phyloP scores from a whole-genome alignment of 352 stramenopile genomes.

The Ochromonadaceae sp. region DNA sequence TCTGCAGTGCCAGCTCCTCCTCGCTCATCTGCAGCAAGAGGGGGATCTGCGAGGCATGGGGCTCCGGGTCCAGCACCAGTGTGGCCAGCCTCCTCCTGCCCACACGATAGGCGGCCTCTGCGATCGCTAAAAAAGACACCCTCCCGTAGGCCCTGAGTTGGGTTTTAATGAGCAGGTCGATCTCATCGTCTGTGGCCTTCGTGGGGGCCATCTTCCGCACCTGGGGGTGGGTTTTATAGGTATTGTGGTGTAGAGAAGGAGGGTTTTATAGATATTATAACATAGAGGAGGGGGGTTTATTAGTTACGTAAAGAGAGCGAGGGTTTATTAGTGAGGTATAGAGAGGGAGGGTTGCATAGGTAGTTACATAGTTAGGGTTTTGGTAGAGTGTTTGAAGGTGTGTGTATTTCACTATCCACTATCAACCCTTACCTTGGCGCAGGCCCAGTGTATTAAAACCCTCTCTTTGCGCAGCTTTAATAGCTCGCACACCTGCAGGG shows the following conservation, averaged over 20 bases:
- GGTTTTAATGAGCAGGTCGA: neutral
- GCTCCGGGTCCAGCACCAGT: slow-evolving; percentile 65
- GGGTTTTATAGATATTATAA: too few relatives aligned
- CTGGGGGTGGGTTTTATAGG: too few relatives aligned
- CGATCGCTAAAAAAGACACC: slow-evolving; percentile 17
- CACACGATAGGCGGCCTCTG: slow-evolving; percentile 16
- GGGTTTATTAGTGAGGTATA: slow-evolving; percentile 6
- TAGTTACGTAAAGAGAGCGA: too few relatives aligned
- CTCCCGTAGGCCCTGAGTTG: neutral
- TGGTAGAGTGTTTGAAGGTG: neutral
- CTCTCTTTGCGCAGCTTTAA: slow-evolving; percentile 61
- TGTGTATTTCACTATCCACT: too few relatives aligned
- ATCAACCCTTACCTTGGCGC: slow-evolving; percentile 61
- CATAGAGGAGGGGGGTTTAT: too few relatives aligned
- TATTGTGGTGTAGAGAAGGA: too few relatives aligned
- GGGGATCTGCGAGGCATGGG: slow-evolving; percentile 43
- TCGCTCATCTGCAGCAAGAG: slow-evolving; percentile 71
- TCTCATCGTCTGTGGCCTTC: neutral
- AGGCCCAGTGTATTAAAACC: slow-evolving; percentile 70
- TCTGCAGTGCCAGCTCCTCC: slow-evolving; percentile 64
- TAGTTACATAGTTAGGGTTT: neutral
- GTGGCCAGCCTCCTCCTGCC: slow-evolving; percentile 61
- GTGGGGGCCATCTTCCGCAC: neutral
- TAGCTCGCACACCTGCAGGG: slow-evolving; percentile 14
- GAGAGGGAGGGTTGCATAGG: neutral